These are phyloP conservation scores for Beauveria bassiana DNA, from an alignment of 2,329 filamentous ascomycete species.

Conservation along the genomic window DNA sequence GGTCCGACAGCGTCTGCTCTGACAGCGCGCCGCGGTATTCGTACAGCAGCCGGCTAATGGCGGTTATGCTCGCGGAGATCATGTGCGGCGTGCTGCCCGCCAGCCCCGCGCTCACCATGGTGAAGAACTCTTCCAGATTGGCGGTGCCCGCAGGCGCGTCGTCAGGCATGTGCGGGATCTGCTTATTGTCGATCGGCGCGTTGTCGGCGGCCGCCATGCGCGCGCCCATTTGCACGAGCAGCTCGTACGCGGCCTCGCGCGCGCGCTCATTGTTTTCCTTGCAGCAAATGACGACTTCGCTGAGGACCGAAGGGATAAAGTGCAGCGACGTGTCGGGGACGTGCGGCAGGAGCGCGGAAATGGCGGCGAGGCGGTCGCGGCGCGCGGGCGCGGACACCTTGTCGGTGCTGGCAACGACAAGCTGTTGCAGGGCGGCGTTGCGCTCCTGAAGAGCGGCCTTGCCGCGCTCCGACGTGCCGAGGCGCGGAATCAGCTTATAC, in stretches of 20 bases:
- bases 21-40: conserved; percentile 72
- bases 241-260: conserved; percentile 78
- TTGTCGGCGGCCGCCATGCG: conserved; percentile 62
- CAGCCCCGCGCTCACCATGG: conserved; percentile 94
- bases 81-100: conserved; percentile 92
- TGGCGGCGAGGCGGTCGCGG: conserved; percentile 76
- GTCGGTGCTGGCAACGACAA: conserved; percentile 71
- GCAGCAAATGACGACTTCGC: conserved; percentile 90
- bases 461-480: conserved; percentile 74
- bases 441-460: conserved; percentile 68
- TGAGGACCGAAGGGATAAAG: conserved; percentile 85
- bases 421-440: conserved; percentile 68
- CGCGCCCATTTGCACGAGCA: conserved; percentile 81
- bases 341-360: conserved; percentile 71
- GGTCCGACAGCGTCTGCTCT: conserved; percentile 64
- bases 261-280: conserved; percentile 98
- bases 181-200: conserved; percentile 72
- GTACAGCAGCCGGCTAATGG: conserved; percentile 85
- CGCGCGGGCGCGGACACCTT: conserved; percentile 82
- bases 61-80: conserved; percentile 95
- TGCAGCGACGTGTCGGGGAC: conserved; percentile 73
- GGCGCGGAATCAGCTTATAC: conserved; percentile 91
- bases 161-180: conserved; percentile 78
- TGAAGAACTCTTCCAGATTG: conserved; percentile 90
- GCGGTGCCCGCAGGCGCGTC: conserved; percentile 72